Conservation (phyloP, 371 early-diverging fungal genomes). For the Funneliformis caledonium region DNA sequence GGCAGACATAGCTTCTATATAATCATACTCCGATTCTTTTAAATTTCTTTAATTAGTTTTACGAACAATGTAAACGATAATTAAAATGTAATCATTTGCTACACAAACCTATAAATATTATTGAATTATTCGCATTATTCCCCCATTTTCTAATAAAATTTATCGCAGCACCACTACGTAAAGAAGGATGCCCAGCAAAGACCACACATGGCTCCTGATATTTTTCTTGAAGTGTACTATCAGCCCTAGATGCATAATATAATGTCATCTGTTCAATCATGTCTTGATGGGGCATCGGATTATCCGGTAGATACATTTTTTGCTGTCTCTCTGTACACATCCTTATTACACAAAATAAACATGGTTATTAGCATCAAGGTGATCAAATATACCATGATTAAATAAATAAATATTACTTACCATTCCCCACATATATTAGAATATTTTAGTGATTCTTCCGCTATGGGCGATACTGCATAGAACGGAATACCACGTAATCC, state of each 20-base stretch:
- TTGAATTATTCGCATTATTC: constrained; percentile 49
- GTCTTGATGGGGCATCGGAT: constrained; percentile 61
- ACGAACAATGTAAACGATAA: neutral
- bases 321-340: constrained; percentile 67
- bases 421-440: constrained; percentile 90
- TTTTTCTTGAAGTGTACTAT: constrained; percentile 47
- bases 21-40: constrained; percentile 33
- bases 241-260: constrained; percentile 50
- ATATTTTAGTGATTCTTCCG: constrained; percentile 76
- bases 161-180: constrained; percentile 52
- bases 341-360: constrained; percentile 49
- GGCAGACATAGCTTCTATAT: constrained; percentile 12
- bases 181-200: constrained; percentile 63
- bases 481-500: constrained; percentile 65
- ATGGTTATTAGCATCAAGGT: too few species aligned
- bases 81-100: neutral
- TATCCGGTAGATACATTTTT: constrained; percentile 59
- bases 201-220: constrained; percentile 68
- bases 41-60: neutral
- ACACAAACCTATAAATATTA: constrained; percentile 53
- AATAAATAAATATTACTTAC: constrained; percentile 48
- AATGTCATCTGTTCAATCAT: constrained; percentile 55
- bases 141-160: constrained; percentile 54
- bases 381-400: neutral
- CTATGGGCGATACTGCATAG: constrained; percentile 77